Conservation (phyloP, 495 filamentous ascomycete genomes). For the Trichoderma gamsii region DNA sequence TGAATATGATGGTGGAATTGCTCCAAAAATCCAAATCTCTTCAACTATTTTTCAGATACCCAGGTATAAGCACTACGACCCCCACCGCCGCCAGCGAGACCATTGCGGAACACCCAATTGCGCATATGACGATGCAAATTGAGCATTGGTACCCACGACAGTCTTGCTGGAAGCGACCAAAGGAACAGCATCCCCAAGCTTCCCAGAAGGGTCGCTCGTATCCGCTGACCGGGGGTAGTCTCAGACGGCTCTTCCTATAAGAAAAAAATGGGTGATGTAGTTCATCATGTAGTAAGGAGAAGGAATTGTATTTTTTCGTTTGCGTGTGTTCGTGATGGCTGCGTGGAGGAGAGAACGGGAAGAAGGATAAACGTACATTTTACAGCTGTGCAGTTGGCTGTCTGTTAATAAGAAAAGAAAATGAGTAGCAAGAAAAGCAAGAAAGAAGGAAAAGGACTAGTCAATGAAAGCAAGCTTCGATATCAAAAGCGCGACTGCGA, state of each 20-base stretch:
- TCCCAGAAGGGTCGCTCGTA: not conserved
- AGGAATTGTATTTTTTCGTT: not conserved
- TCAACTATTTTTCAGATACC: conserved; percentile 17
- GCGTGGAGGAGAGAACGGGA: not conserved
- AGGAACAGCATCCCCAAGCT: not conserved
- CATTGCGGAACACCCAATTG: not conserved
- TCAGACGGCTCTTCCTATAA: conserved; percentile 20
- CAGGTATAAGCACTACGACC: conserved; percentile 18
- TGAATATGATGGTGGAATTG: not conserved
- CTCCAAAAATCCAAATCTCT: not conserved
- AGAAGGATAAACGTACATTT: not conserved
- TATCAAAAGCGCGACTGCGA: not conserved
- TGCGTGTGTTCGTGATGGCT: not conserved
- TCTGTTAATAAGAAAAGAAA: not conserved
- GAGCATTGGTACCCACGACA: not conserved
- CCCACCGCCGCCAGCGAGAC: conserved; percentile 7
- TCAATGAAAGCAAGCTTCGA: not conserved
- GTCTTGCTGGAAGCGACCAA: conserved; percentile 8
- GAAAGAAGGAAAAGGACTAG: not conserved
- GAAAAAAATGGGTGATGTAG: conserved; percentile 7
- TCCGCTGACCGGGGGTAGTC: conserved; percentile 11
- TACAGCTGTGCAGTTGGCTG: conserved; percentile 1
- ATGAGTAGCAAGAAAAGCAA: not conserved
- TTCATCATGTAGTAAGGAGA: conserved; percentile 14
- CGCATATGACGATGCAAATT: conserved; percentile 18